A percentile compares a stretch with the other conserved stretches of the same genome.
Conservation (phyloP, 2,329 filamentous ascomycete species). For the Aureobasidium namibiae region DNA sequence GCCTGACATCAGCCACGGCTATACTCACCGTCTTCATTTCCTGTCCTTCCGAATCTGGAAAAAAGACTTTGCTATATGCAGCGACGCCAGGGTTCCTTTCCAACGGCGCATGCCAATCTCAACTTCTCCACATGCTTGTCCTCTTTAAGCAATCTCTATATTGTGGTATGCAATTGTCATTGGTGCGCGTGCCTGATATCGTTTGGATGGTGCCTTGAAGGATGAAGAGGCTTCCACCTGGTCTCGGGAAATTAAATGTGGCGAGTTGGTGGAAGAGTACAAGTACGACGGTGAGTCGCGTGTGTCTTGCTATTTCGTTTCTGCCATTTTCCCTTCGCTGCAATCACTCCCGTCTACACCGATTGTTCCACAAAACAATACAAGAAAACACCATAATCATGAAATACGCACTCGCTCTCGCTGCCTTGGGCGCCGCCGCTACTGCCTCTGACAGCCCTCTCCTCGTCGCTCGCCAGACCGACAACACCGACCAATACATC, state of each 20-base stretch:
- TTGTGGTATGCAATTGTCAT: background rate
- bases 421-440: background rate
- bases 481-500: conserved; percentile 10
- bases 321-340: background rate
- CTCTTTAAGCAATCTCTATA: background rate
- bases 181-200: background rate
- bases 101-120: conserved; percentile 3
- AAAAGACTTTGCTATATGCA: background rate
- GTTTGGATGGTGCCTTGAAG: background rate
- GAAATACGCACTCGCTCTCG: background rate
- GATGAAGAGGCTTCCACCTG: background rate
- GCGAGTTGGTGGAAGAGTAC: background rate
- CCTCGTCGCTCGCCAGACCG: background rate
- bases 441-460: background rate
- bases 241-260: background rate
- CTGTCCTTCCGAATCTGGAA: background rate
- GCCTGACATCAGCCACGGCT: background rate
- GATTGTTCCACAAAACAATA: too few species aligned
- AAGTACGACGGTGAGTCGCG: background rate
- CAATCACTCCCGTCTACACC: background rate
- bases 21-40: background rate
- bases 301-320: background rate
- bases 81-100: background rate
- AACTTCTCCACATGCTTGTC: background rate
- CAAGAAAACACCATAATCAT: background rate